These are phyloP conservation scores for Apium graveolens DNA, from an alignment of 129 eudicot genomes.

Conservation along the genomic window DNA sequence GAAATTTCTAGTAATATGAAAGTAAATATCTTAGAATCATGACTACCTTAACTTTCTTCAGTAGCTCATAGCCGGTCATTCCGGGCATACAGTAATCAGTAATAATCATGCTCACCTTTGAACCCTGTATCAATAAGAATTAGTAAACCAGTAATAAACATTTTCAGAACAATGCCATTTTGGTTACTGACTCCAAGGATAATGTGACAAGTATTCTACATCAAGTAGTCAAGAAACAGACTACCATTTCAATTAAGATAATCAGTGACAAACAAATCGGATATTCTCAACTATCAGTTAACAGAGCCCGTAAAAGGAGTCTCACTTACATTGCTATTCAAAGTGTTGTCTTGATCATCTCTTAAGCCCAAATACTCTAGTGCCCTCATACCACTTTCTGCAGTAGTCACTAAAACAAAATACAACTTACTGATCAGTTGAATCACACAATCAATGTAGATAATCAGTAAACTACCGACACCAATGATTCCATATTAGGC, in stretches of 20 bases:
- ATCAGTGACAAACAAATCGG: neutral
- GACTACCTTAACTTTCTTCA: constrained; percentile 72
- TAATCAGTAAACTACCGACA: neutral
- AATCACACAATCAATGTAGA: neutral
- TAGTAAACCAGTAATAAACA: neutral
- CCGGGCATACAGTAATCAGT: constrained; percentile 91
- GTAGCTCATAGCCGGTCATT: constrained; percentile 82
- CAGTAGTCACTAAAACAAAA: constrained; percentile 57
- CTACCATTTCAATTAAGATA: neutral
- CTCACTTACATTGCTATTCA: constrained; percentile 30
- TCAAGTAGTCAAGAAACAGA: neutral
- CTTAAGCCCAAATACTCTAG: constrained; percentile 60
- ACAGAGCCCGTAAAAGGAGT: neutral
- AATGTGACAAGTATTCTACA: neutral
- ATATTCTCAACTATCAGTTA: neutral
- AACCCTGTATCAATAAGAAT: constrained; percentile 24
- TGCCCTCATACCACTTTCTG: constrained; percentile 74
- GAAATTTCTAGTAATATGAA: neutral
- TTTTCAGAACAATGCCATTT: neutral
- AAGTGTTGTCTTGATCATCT: constrained; percentile 36
- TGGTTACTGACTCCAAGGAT: neutral
- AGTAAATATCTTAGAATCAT: neutral
- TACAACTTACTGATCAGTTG: neutral
- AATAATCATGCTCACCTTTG: constrained; percentile 59
- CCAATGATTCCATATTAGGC: neutral